Conservation (phyloP, 805 yeast species). For the Pichia sporocuriosa region DNA sequence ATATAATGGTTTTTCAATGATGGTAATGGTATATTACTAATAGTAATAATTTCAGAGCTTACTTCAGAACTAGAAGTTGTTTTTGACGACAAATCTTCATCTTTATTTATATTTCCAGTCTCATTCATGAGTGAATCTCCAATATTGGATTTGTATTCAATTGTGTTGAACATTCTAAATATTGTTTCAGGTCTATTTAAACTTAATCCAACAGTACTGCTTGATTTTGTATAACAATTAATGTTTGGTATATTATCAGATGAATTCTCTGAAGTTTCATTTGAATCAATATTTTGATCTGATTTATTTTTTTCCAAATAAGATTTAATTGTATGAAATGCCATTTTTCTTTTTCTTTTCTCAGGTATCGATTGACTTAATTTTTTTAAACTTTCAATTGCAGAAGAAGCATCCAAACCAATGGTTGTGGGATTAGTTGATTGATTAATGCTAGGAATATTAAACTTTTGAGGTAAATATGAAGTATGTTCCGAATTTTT, state of each 20-base stretch:
- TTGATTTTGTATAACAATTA: neutral
- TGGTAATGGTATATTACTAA: neutral
- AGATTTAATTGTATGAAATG: conserved; percentile 6
- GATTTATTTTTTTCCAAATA: conserved; percentile 9
- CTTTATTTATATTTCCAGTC: conserved; percentile 1
- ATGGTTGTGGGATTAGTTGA: neutral
- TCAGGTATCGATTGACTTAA: neutral
- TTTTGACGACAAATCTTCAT: no score
- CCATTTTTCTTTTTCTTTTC: conserved; percentile 5
- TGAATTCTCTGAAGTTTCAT: neutral
- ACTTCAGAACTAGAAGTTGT: neutral
- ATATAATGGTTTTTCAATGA: neutral
- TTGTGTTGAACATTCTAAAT: conserved; percentile 2
- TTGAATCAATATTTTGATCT: neutral
- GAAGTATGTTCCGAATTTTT: neutral
- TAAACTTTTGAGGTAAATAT: neutral
- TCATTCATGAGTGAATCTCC: no score
- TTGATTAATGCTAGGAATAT: neutral
- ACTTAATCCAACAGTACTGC: conserved; percentile 1
- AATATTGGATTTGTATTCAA: no score
- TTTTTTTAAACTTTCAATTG: neutral
- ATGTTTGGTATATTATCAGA: neutral
- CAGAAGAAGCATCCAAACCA: neutral
- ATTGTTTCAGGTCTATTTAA: conserved; percentile 1
- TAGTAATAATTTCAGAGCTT: conserved; percentile 2